Evolutionary conservation across 2,329 filamentous ascomycete species (phyloP).

Genomic region (Exserohilum turcica): DNA sequence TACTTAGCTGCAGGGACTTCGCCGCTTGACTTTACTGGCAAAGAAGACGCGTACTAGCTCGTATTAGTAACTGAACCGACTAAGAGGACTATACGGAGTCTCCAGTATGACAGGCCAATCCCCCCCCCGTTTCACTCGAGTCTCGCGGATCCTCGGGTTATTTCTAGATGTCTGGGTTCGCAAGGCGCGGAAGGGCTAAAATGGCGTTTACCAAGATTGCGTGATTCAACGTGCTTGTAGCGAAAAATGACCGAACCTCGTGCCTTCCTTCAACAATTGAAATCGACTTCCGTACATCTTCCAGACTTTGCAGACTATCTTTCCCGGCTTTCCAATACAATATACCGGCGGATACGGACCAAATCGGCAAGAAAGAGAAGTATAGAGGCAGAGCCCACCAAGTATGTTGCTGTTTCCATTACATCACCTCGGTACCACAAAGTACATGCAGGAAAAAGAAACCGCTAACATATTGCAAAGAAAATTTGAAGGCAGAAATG

Average conservation of each 20-base stretch:
- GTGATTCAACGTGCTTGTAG: constrained; percentile 42
- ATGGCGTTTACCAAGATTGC: constrained; percentile 33
- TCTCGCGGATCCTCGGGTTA: neutral
- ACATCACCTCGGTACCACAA: neutral
- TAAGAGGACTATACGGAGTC: neutral
- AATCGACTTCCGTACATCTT: neutral
- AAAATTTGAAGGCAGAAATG: neutral
- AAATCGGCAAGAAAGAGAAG: neutral
- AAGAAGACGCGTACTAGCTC: neutral
- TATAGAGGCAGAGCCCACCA: neutral
- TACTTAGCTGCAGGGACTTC: neutral
- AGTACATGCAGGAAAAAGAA: neutral
- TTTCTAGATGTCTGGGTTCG: neutral
- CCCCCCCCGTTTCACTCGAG: neutral
- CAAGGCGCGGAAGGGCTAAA: constrained; percentile 17
- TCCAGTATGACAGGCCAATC: neutral
- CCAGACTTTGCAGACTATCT: no score
- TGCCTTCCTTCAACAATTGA: constrained; percentile 7
- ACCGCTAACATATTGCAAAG: neutral
- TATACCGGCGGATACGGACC: no score
- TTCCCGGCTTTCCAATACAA: no score
- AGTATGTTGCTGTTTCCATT: neutral
- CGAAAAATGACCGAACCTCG: constrained; percentile 28
- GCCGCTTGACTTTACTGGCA: neutral
- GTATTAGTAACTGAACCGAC: neutral